Percentiles rank a stretch among this genome's conserved stretches.
phyloP scores from a whole-genome alignment of 176 grass and related monocot species.

The Puya raimondii region DNA sequence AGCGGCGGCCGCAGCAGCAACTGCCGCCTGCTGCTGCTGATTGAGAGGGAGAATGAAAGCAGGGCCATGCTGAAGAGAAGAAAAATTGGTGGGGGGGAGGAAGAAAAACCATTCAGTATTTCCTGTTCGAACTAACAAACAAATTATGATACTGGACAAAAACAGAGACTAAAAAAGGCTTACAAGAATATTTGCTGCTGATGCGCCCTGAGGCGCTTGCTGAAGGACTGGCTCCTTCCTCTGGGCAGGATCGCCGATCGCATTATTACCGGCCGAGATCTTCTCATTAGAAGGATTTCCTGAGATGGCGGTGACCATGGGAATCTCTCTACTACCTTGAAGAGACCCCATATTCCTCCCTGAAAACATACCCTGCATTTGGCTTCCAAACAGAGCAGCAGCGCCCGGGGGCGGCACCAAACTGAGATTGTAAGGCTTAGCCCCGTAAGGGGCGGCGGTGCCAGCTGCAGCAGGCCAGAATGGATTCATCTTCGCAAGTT shows the following conservation, averaged over 20 bases:
- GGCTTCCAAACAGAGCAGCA: slow-evolving; percentile 45
- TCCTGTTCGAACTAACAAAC: neutral
- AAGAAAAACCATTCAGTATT: neutral
- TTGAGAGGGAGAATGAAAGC: slow-evolving; percentile 85
- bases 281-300: slow-evolving; percentile 55
- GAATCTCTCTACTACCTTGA: slow-evolving; percentile 42
- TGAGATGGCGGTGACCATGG: slow-evolving; percentile 28
- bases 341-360: slow-evolving; percentile 37
- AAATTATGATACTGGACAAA: neutral
- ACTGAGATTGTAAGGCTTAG: slow-evolving; percentile 56
- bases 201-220: slow-evolving; percentile 44
- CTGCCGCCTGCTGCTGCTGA: slow-evolving; percentile 57
- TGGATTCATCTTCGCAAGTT: slow-evolving; percentile 55
- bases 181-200: slow-evolving; percentile 62
- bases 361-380: slow-evolving; percentile 68
- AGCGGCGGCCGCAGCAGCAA: slow-evolving; percentile 34
- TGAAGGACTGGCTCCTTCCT: slow-evolving; percentile 69
- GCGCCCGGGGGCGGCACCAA: slow-evolving; percentile 48
- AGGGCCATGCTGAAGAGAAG: slow-evolving; percentile 46
- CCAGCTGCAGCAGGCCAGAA: slow-evolving; percentile 59
- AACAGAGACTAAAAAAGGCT: slow-evolving; percentile 1
- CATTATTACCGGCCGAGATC: slow-evolving; percentile 21
- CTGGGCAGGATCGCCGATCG: slow-evolving; percentile 47
- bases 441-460: slow-evolving; percentile 44
- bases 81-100: neutral